Evolutionary conservation across 192 early-diverging fungal species (phyloP).

Genomic region (Ambispora gerdemannii): DNA sequence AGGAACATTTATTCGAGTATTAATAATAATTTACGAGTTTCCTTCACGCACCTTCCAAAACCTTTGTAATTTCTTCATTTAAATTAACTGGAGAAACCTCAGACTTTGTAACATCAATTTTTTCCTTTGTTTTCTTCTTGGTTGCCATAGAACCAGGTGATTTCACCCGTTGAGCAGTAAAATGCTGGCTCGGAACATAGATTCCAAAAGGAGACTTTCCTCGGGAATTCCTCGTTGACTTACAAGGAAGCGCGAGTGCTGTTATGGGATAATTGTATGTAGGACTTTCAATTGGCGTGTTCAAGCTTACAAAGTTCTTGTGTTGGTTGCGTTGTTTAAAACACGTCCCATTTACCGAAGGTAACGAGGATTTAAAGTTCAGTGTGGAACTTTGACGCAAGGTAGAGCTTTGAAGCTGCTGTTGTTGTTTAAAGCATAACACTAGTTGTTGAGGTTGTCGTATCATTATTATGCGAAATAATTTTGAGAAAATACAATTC

Average conservation of each 20-base stretch:
- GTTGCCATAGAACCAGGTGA: neutral
- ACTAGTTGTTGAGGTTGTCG: neutral
- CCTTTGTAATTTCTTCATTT: constrained; percentile 8
- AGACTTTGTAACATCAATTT: neutral
- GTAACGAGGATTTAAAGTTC: too few relatives aligned
- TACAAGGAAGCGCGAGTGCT: neutral
- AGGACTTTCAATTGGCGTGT: neutral
- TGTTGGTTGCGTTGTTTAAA: neutral
- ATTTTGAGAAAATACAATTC: too few relatives aligned
- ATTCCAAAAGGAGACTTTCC: neutral
- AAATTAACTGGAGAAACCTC: neutral
- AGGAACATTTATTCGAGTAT: neutral
- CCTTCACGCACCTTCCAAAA: neutral
- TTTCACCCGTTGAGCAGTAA: neutral
- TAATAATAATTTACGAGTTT: neutral
- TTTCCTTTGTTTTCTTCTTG: neutral
- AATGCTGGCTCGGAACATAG: neutral
- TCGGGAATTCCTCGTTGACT: neutral
- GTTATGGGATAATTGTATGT: neutral
- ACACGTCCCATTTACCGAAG: too few relatives aligned
- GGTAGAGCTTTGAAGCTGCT: neutral
- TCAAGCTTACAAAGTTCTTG: neutral
- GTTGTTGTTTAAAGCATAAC: neutral
- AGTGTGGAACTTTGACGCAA: neutral
- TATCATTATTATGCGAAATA: too few relatives aligned